phyloP scores from a whole-genome alignment of 257 asterid genomes.

The Ehretia macrophylla region DNA sequence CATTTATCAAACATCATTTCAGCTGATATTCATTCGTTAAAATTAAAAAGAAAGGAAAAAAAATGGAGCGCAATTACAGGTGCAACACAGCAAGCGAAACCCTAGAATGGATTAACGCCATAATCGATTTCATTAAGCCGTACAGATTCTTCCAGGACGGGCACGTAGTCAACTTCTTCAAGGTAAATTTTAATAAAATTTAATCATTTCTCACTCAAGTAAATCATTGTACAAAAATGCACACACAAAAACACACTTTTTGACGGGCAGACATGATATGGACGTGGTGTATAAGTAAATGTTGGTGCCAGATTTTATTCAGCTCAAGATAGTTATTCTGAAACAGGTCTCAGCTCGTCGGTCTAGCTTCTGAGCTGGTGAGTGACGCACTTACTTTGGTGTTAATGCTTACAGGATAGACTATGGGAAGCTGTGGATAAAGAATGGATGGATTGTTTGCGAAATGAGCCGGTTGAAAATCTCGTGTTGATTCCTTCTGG shows the following conservation, averaged over 20 bases:
- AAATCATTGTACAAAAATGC: too few species aligned
- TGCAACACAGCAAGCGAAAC: slow-evolving; percentile 65
- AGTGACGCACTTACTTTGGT: slow-evolving; percentile 4
- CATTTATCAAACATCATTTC: too few species aligned
- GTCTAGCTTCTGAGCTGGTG: too few species aligned
- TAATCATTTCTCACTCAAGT: background rate
- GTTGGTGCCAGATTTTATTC: too few species aligned
- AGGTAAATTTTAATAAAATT: slow-evolving; percentile 17
- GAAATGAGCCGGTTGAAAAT: slow-evolving; percentile 51
- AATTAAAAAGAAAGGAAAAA: background rate
- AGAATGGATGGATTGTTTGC: slow-evolving; percentile 82
- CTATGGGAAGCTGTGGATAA: slow-evolving; percentile 79
- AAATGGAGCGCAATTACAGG: slow-evolving; percentile 27
- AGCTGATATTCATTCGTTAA: background rate
- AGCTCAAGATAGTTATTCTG: too few species aligned
- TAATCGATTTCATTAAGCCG: slow-evolving; percentile 53
- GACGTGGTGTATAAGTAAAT: too few species aligned
- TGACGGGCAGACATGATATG: too few species aligned
- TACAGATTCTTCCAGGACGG: slow-evolving; percentile 65
- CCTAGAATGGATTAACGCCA: slow-evolving; percentile 72
- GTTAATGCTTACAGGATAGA: slow-evolving; percentile 44
- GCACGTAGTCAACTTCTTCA: slow-evolving; percentile 79
- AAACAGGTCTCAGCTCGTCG: too few species aligned
- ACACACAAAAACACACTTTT: too few species aligned
- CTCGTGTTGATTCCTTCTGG: slow-evolving; percentile 68